phyloP scores from a whole-genome alignment of 192 early-diverging fungal genomes.

The Gamsiella multidivaricata region DNA sequence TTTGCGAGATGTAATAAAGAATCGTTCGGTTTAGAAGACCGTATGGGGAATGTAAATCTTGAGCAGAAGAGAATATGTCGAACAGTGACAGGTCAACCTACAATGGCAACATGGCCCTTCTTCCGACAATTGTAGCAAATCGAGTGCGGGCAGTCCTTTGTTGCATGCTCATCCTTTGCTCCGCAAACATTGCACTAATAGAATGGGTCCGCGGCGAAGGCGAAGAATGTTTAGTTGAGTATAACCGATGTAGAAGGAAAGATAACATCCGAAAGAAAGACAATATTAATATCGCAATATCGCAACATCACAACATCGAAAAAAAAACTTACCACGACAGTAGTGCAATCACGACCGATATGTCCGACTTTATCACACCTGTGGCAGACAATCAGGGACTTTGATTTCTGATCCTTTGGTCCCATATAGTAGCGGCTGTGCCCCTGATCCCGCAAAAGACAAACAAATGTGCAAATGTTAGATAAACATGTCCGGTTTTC shows the following conservation, averaged over 20 bases:
- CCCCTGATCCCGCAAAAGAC: constrained; percentile 2
- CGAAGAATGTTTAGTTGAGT: neutral
- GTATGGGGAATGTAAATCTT: no score
- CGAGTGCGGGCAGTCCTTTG: constrained; percentile 6
- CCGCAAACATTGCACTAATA: constrained; percentile 35
- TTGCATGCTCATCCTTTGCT: constrained; percentile 13
- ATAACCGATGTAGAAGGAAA: neutral
- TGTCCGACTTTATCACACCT: constrained; percentile 25
- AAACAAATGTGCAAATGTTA: neutral
- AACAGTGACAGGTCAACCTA: neutral
- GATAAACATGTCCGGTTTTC: no score
- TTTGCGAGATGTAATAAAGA: constrained; percentile 3
- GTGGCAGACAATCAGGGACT: constrained; percentile 2
- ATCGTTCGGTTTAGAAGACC: neutral
- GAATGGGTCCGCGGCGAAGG: no score
- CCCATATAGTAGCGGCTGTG: constrained; percentile 39
- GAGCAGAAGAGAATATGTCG: no score
- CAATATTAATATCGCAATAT: no score
- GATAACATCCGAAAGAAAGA: no score
- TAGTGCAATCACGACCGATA: constrained; percentile 10
- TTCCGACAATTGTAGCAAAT: constrained; percentile 31
- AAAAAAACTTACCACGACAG: neutral
- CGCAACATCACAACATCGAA: neutral
- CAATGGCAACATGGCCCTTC: constrained; percentile 33
- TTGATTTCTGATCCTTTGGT: neutral